Conservation (phyloP, 352 stramenopile species). For the Pythium biforme region DNA sequence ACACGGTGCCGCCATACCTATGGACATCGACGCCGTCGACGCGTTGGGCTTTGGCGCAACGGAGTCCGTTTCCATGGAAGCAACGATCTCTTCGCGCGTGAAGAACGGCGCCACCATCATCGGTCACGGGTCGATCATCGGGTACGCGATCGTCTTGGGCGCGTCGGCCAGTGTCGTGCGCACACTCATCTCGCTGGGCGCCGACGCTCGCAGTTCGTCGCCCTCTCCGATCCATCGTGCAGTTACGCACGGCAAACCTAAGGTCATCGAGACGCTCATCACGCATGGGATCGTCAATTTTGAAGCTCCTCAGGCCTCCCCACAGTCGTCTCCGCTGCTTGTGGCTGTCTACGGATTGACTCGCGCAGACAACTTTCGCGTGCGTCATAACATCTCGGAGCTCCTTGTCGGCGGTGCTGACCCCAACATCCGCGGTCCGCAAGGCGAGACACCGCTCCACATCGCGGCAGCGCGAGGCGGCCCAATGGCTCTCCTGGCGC, state of each 20-base stretch:
- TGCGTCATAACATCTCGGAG: background rate
- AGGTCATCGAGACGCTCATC: background rate
- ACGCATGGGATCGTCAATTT: background rate
- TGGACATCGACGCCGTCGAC: background rate
- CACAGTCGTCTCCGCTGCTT: background rate
- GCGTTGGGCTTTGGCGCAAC: background rate
- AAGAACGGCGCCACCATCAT: background rate
- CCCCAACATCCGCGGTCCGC: background rate
- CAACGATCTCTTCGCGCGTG: background rate
- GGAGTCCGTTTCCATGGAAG: background rate
- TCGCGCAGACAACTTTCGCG: background rate
- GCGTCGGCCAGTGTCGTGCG: background rate
- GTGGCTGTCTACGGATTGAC: background rate
- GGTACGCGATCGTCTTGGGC: background rate
- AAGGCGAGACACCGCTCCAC: background rate
- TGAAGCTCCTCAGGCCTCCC: background rate
- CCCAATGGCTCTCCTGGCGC: background rate
- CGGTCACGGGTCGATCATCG: background rate
- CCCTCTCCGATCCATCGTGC: background rate
- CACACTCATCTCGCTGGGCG: background rate
- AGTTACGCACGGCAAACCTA: background rate
- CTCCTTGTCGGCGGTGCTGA: background rate
- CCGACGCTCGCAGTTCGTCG: background rate
- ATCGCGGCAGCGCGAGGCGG: background rate
- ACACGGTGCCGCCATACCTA: background rate